Percentiles rank a stretch among this genome's conserved stretches.
phyloP scores from a whole-genome alignment of 2,329 filamentous ascomycete species.

The Colletotrichum sp. region DNA sequence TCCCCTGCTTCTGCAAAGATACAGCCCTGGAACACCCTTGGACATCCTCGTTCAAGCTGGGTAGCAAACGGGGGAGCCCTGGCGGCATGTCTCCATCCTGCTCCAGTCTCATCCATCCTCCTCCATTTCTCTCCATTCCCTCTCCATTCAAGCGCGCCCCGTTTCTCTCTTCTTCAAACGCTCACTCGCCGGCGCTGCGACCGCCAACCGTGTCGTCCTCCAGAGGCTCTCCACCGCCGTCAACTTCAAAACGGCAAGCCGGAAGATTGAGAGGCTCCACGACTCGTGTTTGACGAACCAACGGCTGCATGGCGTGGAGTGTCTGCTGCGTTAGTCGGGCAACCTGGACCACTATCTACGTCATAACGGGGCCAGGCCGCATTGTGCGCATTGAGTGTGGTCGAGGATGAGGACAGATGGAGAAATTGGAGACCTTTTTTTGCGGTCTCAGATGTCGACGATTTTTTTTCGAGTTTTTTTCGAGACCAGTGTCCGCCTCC shows the following conservation, averaged over 20 bases:
- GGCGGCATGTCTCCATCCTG: background rate
- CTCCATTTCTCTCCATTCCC: background rate
- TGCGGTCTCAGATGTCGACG: background rate
- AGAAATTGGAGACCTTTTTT: conserved; percentile 3
- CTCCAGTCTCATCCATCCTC: conserved; percentile 9
- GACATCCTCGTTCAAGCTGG: background rate
- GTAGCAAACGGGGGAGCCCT: background rate
- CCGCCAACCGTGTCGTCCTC: conserved; percentile 1
- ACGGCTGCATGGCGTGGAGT: conserved; percentile 8
- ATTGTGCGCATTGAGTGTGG: conserved; percentile 8
- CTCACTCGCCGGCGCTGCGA: conserved; percentile 11
- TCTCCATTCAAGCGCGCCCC: conserved; percentile 4
- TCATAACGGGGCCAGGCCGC: conserved; percentile 8
- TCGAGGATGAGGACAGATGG: conserved; percentile 16
- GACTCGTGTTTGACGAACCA: conserved; percentile 7
- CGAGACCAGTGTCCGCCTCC: background rate
- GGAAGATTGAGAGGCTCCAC: conserved; percentile 14
- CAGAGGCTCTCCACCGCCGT: conserved; percentile 1
- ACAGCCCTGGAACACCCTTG: background rate
- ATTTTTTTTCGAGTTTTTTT: background rate
- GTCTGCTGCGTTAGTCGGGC: conserved; percentile 10
- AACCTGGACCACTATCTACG: conserved; percentile 10
- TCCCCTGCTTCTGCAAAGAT: background rate
- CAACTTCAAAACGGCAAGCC: conserved; percentile 19
- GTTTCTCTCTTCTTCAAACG: background rate